A percentile compares a stretch with the other conserved stretches of the same genome.
Evolutionary conservation across 306 rosid genomes (phyloP).

Genomic region (Arachis stenosperma): DNA sequence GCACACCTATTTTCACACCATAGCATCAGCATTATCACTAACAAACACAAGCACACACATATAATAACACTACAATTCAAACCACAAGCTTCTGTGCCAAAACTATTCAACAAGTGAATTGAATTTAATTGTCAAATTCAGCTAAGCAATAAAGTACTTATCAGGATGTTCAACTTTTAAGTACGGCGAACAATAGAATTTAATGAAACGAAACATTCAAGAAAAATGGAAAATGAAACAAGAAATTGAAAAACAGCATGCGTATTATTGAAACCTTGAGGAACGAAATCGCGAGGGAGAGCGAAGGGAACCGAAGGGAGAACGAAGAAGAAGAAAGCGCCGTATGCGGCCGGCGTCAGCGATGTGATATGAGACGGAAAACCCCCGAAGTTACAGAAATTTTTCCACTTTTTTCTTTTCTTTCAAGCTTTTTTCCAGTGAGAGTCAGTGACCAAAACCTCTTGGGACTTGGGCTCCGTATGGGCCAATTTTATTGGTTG

Average conservation of each 20-base stretch:
- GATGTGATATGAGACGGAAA: slow-evolving; percentile 7
- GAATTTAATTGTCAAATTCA: too few relatives aligned
- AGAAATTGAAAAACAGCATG: not conserved
- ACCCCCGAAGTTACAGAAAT: not conserved
- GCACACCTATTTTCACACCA: not conserved
- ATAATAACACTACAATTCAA: too few relatives aligned
- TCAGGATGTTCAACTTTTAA: not conserved
- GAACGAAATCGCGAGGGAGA: not conserved
- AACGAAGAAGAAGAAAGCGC: not conserved
- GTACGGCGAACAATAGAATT: not conserved
- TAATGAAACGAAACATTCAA: too few relatives aligned
- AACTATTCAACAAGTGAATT: too few relatives aligned
- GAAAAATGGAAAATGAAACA: not conserved
- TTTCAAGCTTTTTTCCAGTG: not conserved
- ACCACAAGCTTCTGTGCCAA: too few relatives aligned
- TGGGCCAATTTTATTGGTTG: not conserved
- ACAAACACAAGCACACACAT: not conserved
- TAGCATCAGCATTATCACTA: not conserved
- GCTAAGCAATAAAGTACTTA: not conserved
- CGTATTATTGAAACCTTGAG: not conserved
- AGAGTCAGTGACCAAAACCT: not conserved
- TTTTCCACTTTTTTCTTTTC: too few relatives aligned
- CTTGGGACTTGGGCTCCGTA: not conserved
- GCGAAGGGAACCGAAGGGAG: not conserved
- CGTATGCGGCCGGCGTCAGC: slow-evolving; percentile 3